Base-by-base conservation (phyloP, 495 filamentous ascomycete species). In the Penicillium coprophilum region DNA sequence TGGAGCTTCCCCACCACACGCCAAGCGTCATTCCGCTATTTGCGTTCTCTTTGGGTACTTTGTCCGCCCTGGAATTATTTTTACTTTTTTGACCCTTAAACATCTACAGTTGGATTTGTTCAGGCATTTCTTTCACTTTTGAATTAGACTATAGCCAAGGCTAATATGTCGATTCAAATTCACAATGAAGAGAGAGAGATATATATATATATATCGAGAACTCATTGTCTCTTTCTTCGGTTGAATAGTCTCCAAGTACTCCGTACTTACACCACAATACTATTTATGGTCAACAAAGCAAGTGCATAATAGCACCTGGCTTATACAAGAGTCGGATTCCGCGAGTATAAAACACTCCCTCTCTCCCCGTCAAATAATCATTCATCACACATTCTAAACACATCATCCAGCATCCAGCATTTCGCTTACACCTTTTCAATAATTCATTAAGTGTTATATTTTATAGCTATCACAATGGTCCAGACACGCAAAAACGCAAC, bases 1-100 rank as follows among this genome's bases (percentile, higher is more conserved):
- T 44, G 28, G 56, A 67, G 66, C 64, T 71, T 71, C 71, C 71
- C 71, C 71, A 68, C 71, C 71, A 73, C 68, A 71, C 69, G 65
- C 65, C 65, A 65, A 67, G 62, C 55, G 40, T 43, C 28, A 36
- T 48, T 62, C 56, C 63, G 52, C 53, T 56, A 50, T 55, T 41
- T 52, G 38, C 34, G 44, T 46, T 46, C 27, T 23, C 43, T 24
- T 32, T 24, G 38, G 38, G 24, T 34, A 30, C 40, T 30, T 53
- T 15, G 27, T 41, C 24, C 24, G 6, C n/a, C 20, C 19, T 19
- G 6, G 1, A 6, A 19, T 27, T 4, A 27, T 19, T 27, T 34
- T 53, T 4, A 11, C 15, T 15, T 32, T 17, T 38, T 51, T 41
- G n/a, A 23, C 3, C 10, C 20, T 10, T 15, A 21, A 49, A 36